Evolutionary conservation across 2,329 filamentous ascomycete species (phyloP), one percentile per base, ranked within the genome.

Genomic region (Fusarium sp.): DNA sequence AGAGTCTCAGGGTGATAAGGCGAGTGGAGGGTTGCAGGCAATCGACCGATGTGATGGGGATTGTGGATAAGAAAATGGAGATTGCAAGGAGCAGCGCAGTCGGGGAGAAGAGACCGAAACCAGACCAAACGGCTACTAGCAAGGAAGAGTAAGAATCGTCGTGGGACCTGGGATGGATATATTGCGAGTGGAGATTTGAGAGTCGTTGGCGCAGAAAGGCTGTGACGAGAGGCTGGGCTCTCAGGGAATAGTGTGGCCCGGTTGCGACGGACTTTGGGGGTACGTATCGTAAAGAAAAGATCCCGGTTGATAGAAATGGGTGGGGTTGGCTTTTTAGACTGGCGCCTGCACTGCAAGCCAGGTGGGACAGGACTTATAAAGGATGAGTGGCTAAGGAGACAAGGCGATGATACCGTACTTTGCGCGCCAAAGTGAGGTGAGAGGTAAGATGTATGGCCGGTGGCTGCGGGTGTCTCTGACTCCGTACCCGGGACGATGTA

Each of bases 111-210:
- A 52, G 52, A 66, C 64, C 68, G 56, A 69, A 68, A 75, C 56
- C 57, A 68, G 68, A 60, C 63, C 66, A 71, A 70, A 70, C 66
- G 68, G 68, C 48, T 60, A 63, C 75, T 73, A 73, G 71, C 74
- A 76, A 77, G 75, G 75, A 71, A 74, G 58, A 55, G 39, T 31
- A 62, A 56, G 63, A 68, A 70, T 62, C 26, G 31, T 57, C 68
- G 71, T 64, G 62, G 65, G 62, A 58, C 68, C 49, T 63, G 57
- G 60, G 70, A 62, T 57, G 69, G 71, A 70, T 72, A 75, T 71
- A 74, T 76, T 72, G 66, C 26, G 65, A 41, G 76, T 74, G 77
- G 74, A 71, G 71, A 75, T 73, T 66, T 57, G 53, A 65, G 53
- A 74, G 60, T 58, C 37, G 64, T 42, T 68, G 63, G 53, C 54